These are phyloP conservation scores for Scenedesmus sp. DNA, from an alignment of 163 green algal genomes.

Conservation along the genomic window DNA sequence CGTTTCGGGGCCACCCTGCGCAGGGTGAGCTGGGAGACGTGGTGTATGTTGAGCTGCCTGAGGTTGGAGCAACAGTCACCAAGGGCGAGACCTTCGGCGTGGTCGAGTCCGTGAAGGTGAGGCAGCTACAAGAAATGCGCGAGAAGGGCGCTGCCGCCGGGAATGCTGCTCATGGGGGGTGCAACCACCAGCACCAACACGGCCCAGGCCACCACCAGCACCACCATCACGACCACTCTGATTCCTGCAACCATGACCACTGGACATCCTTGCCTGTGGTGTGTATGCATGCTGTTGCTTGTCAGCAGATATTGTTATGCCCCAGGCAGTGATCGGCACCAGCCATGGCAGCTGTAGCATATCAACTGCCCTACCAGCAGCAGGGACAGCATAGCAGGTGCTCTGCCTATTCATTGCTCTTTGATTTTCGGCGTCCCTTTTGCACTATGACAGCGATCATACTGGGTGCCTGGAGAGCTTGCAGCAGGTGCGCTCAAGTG, in stretches of 20 bases:
- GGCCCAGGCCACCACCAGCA: neutral
- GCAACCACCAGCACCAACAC: conserved; percentile 12
- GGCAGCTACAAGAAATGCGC: neutral
- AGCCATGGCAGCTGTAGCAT: neutral
- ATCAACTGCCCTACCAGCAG: neutral
- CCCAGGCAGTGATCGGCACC: neutral
- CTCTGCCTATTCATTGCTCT: neutral
- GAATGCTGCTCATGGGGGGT: conserved; percentile 2
- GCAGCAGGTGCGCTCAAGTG: too few relatives aligned
- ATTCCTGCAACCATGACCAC: conserved; percentile 17
- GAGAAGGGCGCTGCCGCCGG: neutral
- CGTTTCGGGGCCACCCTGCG: conserved; percentile 26
- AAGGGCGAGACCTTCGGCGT: conserved; percentile 94
- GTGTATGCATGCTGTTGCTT: neutral
- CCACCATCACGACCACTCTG: conserved; percentile 8
- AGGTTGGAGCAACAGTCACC: conserved; percentile 88
- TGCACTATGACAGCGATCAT: too few relatives aligned
- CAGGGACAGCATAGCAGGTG: neutral
- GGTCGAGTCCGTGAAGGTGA: conserved; percentile 99
- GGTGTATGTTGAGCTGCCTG: conserved; percentile 98
- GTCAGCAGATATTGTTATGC: neutral
- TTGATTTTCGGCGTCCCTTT: too few relatives aligned
- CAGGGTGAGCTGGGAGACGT: conserved; percentile 97
- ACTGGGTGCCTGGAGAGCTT: too few relatives aligned
- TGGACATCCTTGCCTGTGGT: conserved; percentile 6